A percentile compares a stretch with the other conserved stretches of the same genome.
phyloP scores from a whole-genome alignment of 768 basidiomycete genomes.

The Trametes sanguinea region DNA sequence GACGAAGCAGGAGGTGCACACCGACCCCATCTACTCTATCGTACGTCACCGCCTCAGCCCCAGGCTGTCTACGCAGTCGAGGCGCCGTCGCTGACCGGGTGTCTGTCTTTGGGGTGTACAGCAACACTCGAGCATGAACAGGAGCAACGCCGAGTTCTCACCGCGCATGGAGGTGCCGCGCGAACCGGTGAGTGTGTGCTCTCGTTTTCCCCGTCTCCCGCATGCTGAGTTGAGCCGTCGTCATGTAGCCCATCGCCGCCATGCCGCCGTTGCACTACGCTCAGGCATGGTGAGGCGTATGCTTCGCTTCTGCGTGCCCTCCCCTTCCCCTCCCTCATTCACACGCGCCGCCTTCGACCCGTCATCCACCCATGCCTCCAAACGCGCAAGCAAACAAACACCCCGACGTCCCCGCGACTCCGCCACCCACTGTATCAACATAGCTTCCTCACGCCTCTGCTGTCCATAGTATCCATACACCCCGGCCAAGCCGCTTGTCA shows the following conservation, averaged over 20 bases:
- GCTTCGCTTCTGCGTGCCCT: neutral
- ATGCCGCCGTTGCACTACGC: constrained; percentile 13
- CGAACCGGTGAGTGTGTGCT: constrained; percentile 7
- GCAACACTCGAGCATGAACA: neutral
- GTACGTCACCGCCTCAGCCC: constrained; percentile 2
- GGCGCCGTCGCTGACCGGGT: neutral
- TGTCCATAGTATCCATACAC: constrained; percentile 4
- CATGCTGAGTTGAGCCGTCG: neutral
- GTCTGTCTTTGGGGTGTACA: too few relatives aligned
- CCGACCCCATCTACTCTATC: constrained; percentile 13
- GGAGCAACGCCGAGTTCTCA: constrained; percentile 9
- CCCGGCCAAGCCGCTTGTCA: neutral
- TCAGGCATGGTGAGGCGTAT: constrained; percentile 6
- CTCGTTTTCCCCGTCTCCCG: neutral
- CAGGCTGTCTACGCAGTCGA: neutral
- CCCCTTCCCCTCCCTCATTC: neutral
- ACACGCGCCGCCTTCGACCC: too few relatives aligned
- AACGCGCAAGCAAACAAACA: too few relatives aligned
- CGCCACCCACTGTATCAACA: neutral
- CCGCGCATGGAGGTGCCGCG: constrained; percentile 16
- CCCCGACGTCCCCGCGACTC: too few relatives aligned
- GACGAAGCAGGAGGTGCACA: constrained; percentile 23
- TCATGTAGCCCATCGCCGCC: constrained; percentile 1
- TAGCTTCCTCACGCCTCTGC: neutral
- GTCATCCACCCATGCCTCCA: too few relatives aligned